Evolutionary conservation across 2,329 filamentous ascomycete species (phyloP).

Genomic region (Aspergillus brasiliensis): DNA sequence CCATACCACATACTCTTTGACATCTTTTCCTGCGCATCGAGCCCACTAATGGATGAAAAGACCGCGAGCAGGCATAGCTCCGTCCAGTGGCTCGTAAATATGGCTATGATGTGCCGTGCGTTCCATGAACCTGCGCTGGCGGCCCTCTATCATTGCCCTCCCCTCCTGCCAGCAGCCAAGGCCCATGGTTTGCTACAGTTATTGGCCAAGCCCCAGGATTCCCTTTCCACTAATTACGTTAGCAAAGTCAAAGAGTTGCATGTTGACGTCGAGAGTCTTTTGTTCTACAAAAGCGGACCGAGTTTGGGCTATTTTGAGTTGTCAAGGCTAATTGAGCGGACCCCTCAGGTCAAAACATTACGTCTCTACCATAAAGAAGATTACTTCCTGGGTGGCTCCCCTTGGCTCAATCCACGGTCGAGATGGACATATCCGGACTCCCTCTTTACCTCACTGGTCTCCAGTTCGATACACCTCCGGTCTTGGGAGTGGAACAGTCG

Average conservation of each 20-base stretch:
- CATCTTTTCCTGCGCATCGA: slow-evolving; percentile 69
- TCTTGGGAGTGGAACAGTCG: slow-evolving; percentile 61
- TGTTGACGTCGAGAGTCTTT: slow-evolving; percentile 65
- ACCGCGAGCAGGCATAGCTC: slow-evolving; percentile 26
- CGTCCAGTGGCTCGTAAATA: slow-evolving; percentile 63
- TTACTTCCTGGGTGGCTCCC: slow-evolving; percentile 36
- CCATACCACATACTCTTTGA: slow-evolving; percentile 70
- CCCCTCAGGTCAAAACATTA: slow-evolving; percentile 69
- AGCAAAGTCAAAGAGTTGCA: slow-evolving; percentile 71
- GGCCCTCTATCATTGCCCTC: slow-evolving; percentile 70
- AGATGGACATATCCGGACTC: slow-evolving; percentile 70
- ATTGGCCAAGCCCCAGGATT: slow-evolving; percentile 56
- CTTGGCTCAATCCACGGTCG: slow-evolving; percentile 29
- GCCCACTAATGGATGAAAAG: slow-evolving; percentile 54
- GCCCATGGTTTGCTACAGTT: slow-evolving; percentile 53
- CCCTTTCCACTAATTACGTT: slow-evolving; percentile 64
- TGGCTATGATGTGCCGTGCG: slow-evolving; percentile 62
- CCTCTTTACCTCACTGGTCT: slow-evolving; percentile 66
- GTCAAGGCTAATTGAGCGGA: slow-evolving; percentile 59
- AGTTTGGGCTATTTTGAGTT: slow-evolving; percentile 59
- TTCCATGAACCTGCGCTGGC: slow-evolving; percentile 74
- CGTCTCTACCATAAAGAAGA: slow-evolving; percentile 73
- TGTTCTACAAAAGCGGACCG: slow-evolving; percentile 56
- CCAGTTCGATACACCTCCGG: slow-evolving; percentile 49
- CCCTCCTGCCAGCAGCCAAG: slow-evolving; percentile 58